Conservation (phyloP, 257 asterid genomes). For the Solanum ossicruentum region DNA sequence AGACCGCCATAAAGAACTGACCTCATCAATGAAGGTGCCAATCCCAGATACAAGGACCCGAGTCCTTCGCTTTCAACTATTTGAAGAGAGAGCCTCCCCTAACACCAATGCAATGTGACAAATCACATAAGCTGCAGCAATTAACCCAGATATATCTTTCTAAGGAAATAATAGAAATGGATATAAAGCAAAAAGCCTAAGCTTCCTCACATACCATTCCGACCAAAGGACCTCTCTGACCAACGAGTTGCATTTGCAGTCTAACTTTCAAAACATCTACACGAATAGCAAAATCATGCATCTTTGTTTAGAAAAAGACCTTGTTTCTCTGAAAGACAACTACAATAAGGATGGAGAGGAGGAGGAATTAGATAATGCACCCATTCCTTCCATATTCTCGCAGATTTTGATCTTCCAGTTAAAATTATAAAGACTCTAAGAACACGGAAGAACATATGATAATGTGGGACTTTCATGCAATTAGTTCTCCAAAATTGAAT, state of each 20-base stretch:
- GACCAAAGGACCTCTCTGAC: constrained; percentile 80
- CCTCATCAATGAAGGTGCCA: constrained; percentile 89
- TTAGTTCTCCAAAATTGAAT: background rate
- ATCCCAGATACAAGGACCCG: constrained; percentile 76
- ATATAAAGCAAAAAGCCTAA: background rate
- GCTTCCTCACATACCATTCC: constrained; percentile 61
- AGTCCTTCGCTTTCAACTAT: constrained; percentile 65
- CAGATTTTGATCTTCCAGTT: background rate
- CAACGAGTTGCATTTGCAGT: constrained; percentile 98
- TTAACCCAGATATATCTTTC: background rate
- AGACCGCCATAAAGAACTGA: constrained; percentile 99
- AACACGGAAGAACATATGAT: background rate
- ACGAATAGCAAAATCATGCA: constrained; percentile 14
- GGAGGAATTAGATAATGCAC: background rate
- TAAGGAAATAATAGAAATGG: background rate
- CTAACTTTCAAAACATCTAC: constrained; percentile 94
- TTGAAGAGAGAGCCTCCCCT: constrained; percentile 75
- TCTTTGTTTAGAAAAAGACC: background rate
- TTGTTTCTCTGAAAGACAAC: background rate
- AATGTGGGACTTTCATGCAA: background rate
- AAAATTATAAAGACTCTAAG: background rate
- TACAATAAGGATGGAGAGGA: background rate
- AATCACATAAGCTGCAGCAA: background rate
- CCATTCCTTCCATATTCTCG: background rate
- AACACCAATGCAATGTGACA: constrained; percentile 1